Base-by-base conservation (phyloP, 2,329 filamentous ascomycete genomes). In the Paecilomyces niveus region DNA sequence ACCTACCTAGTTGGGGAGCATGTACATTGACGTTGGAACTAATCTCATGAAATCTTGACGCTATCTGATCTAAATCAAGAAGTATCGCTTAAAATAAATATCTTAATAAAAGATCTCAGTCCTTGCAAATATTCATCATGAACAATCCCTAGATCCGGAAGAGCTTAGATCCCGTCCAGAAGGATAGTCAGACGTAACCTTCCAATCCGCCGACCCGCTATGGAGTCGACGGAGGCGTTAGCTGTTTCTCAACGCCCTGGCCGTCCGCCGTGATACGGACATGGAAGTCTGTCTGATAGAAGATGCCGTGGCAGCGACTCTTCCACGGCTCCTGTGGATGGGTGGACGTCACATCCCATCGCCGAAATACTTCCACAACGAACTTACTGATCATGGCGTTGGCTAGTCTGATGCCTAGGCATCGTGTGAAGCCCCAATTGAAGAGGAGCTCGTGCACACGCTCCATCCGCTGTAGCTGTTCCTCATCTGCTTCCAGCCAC, bases 311-410 rank as follows among this genome's bases (percentile, higher is more conserved):
- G n/a, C 31, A 31, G 35, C 8, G 45, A 53, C 55, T 53, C 29
- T 24, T 51, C 55, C 55, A 57, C 45, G 55, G 45, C 29, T 39
- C 33, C 9, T 57, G 55, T 33, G 55, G 50, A 45, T 57, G 51
- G 7, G 50, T 33, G 24, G 53, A 35, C 24, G 49, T 57, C 35
- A 53, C 51, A 33, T 57, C 55, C 22, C 51, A 57, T 39, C 53
- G 51, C 24, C 55, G 33, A 29, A 57, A 13, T 68, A 81, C 79
- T 76, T 81, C 78, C 15, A 79, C 75, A 53, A 80, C 65, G 3
- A 74, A 69, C 61, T 83, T 83, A 61, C 79, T 74, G 53, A 82
- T 62, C 65, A 81, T 79, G 71, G 81, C 78, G 56, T 77, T 64
- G 0, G 79, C 79, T 57, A 82, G 78, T 0, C 73, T 67, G 64